phyloP scores from a whole-genome alignment of 305 asterid genomes.

The Coffea humblotiana region DNA sequence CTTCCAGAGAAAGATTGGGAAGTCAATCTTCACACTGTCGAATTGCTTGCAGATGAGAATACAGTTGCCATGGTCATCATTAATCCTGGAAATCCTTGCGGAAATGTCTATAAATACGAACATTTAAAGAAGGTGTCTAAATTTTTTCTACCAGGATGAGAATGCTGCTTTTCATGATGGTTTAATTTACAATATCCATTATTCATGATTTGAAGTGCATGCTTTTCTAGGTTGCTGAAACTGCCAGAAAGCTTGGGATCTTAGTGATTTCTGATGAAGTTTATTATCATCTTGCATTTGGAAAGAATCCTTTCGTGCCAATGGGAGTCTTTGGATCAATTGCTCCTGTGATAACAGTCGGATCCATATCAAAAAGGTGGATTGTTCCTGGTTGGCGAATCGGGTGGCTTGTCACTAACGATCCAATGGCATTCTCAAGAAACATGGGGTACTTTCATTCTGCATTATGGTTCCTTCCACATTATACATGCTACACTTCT shows the following conservation, averaged over 20 bases:
- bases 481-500: not conserved
- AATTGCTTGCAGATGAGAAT: constrained; percentile 58
- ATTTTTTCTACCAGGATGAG: not conserved
- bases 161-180: not conserved
- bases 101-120: constrained; percentile 63
- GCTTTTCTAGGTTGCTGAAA: constrained; percentile 62
- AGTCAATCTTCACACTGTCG: constrained; percentile 64
- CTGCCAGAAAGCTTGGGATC: constrained; percentile 82
- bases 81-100: constrained; percentile 94
- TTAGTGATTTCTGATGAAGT: constrained; percentile 86
- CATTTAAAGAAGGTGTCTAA: constrained; percentile 60
- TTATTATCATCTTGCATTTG: constrained; percentile 71
- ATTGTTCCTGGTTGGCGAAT: constrained; percentile 87
- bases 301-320: constrained; percentile 74
- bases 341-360: constrained; percentile 70
- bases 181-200: not conserved
- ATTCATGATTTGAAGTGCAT: not conserved
- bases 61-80: constrained; percentile 74
- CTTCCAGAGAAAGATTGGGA: constrained; percentile 71
- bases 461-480: not conserved
- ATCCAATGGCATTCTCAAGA: constrained; percentile 58
- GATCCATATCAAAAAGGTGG: constrained; percentile 93
- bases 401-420: constrained; percentile 82
- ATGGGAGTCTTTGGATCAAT: constrained; percentile 91
- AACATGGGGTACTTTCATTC: constrained; percentile 57